Evolutionary conservation across 169 alveolate genomes (phyloP).

Genomic region (Plasmodium vivax): DNA sequence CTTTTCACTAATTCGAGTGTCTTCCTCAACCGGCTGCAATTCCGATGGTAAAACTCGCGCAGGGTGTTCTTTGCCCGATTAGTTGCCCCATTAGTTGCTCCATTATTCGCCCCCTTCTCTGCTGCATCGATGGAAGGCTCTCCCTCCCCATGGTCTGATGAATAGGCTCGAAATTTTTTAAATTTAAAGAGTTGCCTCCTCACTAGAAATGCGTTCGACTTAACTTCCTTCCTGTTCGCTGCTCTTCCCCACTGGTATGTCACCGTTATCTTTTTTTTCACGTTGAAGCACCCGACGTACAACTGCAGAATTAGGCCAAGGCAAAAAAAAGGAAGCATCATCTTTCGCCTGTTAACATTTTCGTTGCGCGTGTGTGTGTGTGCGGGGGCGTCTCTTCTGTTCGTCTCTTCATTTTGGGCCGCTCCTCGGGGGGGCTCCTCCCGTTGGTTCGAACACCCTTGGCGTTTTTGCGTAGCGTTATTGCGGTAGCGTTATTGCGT

Average conservation of each 20-base stretch:
- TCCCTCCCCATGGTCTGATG: not conserved
- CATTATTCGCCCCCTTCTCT: not conserved
- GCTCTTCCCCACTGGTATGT: not conserved
- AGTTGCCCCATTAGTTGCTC: too few relatives aligned
- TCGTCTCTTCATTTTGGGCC: constrained; percentile 1
- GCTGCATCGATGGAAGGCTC: not conserved
- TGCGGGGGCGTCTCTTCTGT: not conserved
- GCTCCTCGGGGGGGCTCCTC: not conserved
- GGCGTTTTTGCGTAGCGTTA: not conserved
- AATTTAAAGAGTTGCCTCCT: constrained; percentile 6
- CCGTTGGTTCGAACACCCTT: not conserved
- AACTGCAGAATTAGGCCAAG: constrained; percentile 17
- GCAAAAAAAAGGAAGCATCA: constrained; percentile 11
- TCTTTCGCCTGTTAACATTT: not conserved
- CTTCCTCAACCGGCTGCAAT: not conserved
- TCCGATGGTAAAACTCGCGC: constrained; percentile 1
- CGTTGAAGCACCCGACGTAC: not conserved
- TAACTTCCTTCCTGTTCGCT: not conserved
- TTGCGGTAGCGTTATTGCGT: not conserved
- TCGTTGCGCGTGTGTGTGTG: not conserved
- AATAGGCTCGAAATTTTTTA: constrained; percentile 6
- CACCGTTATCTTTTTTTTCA: not conserved
- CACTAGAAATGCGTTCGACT: not conserved
- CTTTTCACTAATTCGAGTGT: constrained; percentile 11
- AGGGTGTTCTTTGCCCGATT: not conserved